These are phyloP conservation scores for Salmacisia buchloeana DNA, from an alignment of 1,284 basidiomycete species.

Conservation along the genomic window DNA sequence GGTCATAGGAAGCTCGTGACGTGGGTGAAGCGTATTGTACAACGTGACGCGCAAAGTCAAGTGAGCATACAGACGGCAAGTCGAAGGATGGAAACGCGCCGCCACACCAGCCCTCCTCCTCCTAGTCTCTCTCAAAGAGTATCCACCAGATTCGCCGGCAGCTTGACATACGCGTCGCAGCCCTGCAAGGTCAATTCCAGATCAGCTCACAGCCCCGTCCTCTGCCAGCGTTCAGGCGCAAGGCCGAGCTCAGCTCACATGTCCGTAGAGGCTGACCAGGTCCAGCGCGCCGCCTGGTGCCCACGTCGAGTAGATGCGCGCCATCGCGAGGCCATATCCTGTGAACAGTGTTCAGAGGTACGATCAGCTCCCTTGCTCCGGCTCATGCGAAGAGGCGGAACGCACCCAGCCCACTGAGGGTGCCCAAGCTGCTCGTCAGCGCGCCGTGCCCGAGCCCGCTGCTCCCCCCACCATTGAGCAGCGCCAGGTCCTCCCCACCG, in stretches of 20 bases:
- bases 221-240: slow-evolving; percentile 18
- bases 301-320: slow-evolving; percentile 65
- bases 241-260: slow-evolving; percentile 17
- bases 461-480: slow-evolving; percentile 46
- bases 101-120: not conserved
- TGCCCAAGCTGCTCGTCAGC: slow-evolving; percentile 67
- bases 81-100: not conserved
- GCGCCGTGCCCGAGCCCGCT: slow-evolving; percentile 59
- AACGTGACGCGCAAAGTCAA: too few species aligned
- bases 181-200: slow-evolving; percentile 14
- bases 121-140: not conserved
- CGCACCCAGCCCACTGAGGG: slow-evolving; percentile 68
- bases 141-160: not conserved
- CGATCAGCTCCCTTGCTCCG: too few species aligned
- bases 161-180: slow-evolving; percentile 39
- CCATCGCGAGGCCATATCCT: slow-evolving; percentile 64
- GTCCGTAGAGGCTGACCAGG: slow-evolving; percentile 21
- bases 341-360: not conserved
- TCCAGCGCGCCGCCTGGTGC: slow-evolving; percentile 20
- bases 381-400: too few species aligned
- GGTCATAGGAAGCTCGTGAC: not conserved
- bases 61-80: too few species aligned
- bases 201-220: slow-evolving; percentile 14
- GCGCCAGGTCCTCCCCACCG: slow-evolving; percentile 60
- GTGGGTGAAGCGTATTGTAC: too few species aligned